Percentiles rank a stretch among this genome's conserved stretches.
Evolutionary conservation across 805 yeast species (phyloP).

Genomic region (Nakazawaea wyomingensis): DNA sequence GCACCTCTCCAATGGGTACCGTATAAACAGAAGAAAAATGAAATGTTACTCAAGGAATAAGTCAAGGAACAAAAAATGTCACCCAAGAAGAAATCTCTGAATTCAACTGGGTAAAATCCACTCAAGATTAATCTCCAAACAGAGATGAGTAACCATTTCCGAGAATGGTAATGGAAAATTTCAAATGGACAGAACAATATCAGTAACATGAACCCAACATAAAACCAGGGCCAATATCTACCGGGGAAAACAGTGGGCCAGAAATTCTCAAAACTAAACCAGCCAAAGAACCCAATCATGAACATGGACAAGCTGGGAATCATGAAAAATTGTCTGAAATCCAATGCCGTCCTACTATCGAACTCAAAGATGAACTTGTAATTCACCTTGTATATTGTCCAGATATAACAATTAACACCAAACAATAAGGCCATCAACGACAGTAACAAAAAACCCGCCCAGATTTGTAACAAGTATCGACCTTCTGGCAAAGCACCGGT

Average conservation of each 20-base stretch:
- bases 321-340: conserved; percentile 60
- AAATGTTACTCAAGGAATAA: conserved; percentile 79
- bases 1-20: conserved; percentile 63
- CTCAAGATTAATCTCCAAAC: conserved; percentile 69
- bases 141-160: conserved; percentile 74
- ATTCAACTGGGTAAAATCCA: conserved; percentile 92
- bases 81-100: conserved; percentile 88
- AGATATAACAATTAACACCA: conserved; percentile 63
- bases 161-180: conserved; percentile 50
- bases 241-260: conserved; percentile 60
- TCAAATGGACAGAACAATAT: conserved; percentile 59
- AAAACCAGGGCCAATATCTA: conserved; percentile 76
- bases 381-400: conserved; percentile 74
- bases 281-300: conserved; percentile 53
- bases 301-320: conserved; percentile 58
- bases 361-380: conserved; percentile 91
- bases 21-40: conserved; percentile 82
- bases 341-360: conserved; percentile 59
- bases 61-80: conserved; percentile 87
- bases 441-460: conserved; percentile 85
- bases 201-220: conserved; percentile 45
- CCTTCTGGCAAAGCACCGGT: conserved; percentile 47
- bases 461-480: conserved; percentile 65
- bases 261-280: conserved; percentile 71
- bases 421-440: conserved; percentile 58